These are phyloP conservation scores for Clitopilus passeckerianus DNA, from an alignment of 768 basidiomycete genomes.

Conservation along the genomic window DNA sequence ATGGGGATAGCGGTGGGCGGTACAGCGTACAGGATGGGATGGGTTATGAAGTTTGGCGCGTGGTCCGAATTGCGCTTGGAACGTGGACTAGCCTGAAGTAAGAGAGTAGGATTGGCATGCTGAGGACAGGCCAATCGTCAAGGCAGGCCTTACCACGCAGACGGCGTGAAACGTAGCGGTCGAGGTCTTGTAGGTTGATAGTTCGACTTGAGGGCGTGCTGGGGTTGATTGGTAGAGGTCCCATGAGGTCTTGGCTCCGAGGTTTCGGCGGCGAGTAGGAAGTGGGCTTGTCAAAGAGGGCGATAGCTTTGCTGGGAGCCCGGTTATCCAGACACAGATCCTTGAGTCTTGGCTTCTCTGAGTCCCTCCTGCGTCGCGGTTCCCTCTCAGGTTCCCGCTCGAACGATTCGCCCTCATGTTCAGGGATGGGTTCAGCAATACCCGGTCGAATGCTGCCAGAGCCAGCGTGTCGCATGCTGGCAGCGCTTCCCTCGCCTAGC, in stretches of 20 bases:
- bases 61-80: no score
- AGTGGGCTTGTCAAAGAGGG: neutral
- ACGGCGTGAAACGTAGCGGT: no score
- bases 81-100: no score
- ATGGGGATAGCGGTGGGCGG: no score
- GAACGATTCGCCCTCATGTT: conserved; percentile 22
- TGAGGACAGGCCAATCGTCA: no score
- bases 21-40: no score
- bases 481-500: conserved; percentile 42
- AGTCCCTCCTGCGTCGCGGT: conserved; percentile 1
- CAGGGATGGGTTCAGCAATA: conserved; percentile 32
- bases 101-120: no score
- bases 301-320: neutral
- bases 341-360: conserved; percentile 6
- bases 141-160: no score
- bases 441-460: conserved; percentile 34
- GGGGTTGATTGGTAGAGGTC: neutral
- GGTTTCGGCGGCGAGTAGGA: neutral
- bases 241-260: neutral
- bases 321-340: neutral
- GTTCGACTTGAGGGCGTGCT: no score
- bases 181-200: no score
- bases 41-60: no score
- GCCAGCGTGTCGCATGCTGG: conserved; percentile 43
- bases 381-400: conserved; percentile 4